Evolutionary conservation across 2,329 filamentous ascomycete species (phyloP).

Genomic region (Verticillium tricorpus): DNA sequence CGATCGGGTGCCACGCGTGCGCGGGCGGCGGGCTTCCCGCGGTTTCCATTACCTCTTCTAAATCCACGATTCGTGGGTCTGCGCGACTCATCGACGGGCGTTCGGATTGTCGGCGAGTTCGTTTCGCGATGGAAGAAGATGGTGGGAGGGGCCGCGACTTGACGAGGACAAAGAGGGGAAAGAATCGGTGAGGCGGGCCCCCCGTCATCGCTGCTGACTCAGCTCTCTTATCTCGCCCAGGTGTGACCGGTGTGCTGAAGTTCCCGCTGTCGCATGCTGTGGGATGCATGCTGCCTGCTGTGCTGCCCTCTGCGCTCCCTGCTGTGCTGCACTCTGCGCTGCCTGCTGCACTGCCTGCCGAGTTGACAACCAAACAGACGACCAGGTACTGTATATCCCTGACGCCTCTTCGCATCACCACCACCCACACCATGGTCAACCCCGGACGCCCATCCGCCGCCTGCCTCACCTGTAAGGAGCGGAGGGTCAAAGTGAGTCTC

Average conservation of each 20-base stretch:
- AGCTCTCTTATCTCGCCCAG: neutral
- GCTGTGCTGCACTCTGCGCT: too few relatives aligned
- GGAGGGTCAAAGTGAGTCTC: slow-evolving; percentile 6
- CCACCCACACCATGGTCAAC: neutral
- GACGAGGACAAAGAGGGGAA: neutral
- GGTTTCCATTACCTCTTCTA: slow-evolving; percentile 11
- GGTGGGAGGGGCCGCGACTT: neutral
- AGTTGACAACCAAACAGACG: neutral
- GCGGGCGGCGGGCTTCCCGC: neutral
- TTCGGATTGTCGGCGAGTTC: neutral
- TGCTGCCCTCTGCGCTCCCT: too few relatives aligned
- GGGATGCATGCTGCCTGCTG: too few relatives aligned
- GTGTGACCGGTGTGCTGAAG: neutral
- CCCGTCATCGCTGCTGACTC: neutral
- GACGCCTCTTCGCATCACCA: neutral
- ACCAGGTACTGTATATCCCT: neutral
- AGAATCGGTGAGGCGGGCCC: neutral
- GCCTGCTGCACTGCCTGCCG: neutral
- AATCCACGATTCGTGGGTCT: slow-evolving; percentile 12
- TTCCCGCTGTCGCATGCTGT: too few relatives aligned
- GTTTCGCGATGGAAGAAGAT: neutral
- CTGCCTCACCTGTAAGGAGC: slow-evolving; percentile 8
- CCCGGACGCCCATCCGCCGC: slow-evolving; percentile 1
- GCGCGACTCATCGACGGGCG: neutral
- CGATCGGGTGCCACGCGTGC: neutral